Base-by-base conservation (phyloP, 768 basidiomycete genomes). In the Gautieria morchelliformis region DNA sequence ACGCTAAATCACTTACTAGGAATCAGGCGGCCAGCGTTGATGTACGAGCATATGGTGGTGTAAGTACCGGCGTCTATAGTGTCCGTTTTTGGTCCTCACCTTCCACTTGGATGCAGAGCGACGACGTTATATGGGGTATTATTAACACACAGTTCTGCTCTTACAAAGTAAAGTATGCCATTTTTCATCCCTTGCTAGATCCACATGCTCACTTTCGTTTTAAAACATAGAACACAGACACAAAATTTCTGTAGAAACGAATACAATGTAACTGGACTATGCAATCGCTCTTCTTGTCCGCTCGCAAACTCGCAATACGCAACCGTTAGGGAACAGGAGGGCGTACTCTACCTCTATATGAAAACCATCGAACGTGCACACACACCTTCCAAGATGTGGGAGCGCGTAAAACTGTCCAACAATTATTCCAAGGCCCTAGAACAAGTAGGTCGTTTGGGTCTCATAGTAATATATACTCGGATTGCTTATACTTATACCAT, bases 161-260 rank as follows among this genome's bases (percentile, higher is more conserved):
- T 0, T 99, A 95, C 73, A 98, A 97, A 88, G 94, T 99, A 78
- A 98, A 95, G 95, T 94, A 64, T 68, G 90, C 76, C 4, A 19
- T 37, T n/a, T 30, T 19, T 33, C 1, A 22, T 40, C 49, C 15
- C 24, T 10, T 47, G 56, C 50, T 14, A 39, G 10, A 53, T 17
- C 30, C 4, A 9, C 15, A 54, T 45, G 41, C 24, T 32, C 17
- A 27, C 14, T 52, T 37, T 58, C 35, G 27, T 27, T 27, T 27
- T 59, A 15, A 42, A 27, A 32, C 12, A 14, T 68, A 95, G 93
- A 71, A 95, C 95, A 0, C 76, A 83, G 1, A 96, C 93, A 1
- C 95, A 98, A 72, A 97, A 96, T 68, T 98, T 99, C 74, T 98
- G 96, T 73, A 78, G 94, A 54, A 99, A 99, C 71, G 93, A 96